Evolutionary conservation across 306 rosid genomes (phyloP), one percentile per base, ranked within the genome.

Genomic region (Clitoria ternatea): DNA sequence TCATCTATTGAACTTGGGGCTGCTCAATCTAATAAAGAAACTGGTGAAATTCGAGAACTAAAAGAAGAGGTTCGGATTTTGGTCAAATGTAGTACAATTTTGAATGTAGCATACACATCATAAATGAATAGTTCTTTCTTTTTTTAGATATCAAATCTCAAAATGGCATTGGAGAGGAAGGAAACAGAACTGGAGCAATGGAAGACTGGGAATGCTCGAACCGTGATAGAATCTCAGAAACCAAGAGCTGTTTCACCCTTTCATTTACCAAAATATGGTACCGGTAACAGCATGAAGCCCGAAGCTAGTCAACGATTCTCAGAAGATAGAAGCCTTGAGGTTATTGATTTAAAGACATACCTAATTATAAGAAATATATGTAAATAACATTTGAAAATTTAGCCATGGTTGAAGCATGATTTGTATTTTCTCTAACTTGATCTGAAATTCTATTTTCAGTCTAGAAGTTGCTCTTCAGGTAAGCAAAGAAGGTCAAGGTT

Each of bases 391-490:
- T 24, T 60, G 40, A 24, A 70, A 39, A 8, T 61, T 36, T 23
- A n/a, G 44, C 19, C 32, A 60, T 9, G 33, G 33, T 9, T 37
- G 19, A 66, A 64, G 49, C n/a, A 22, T 56, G 6, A 24, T 49
- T 33, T 55, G 32, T n/a, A 59, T 55, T 39, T 23, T 65, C 13
- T 63, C 73, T 55, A 14, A 72, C 39, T 27, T 48, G 22, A 56
- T 69, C 3, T 55, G 47, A 54, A 69, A 8, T 60, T 49, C n/a
- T 52, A 57, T 59, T 77, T 65, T 74, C 88, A 95, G 99, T 82
- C 89, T 30, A 87, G 96, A 86, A 95, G 97, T 69, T 91, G 95
- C 73, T 95, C 99, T 67, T 91, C 97, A 0, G 99, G 97, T 43
- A 91, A 95, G 84, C 99, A 89, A 61, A 86, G 97, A 65, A 88